Base-by-base conservation (phyloP, 148 eudicot genomes). In the Nepenthes gracilis region DNA sequence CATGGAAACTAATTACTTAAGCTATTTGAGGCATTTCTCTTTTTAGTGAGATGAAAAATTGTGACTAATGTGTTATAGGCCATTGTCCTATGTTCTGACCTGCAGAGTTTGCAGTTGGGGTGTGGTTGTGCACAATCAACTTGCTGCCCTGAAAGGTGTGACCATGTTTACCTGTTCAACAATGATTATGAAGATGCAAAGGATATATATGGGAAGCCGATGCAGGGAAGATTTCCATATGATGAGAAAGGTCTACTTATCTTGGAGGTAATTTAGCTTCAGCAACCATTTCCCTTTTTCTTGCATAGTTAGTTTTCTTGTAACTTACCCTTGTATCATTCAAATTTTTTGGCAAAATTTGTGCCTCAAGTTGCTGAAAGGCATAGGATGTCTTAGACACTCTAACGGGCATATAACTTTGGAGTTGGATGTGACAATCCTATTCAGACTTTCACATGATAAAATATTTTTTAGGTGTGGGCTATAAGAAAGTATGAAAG, bases 131-230 rank as follows among this genome's bases (percentile, higher is more conserved):
- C 76, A 35, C 71, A 73, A 70, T 75, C 89, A 74, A 58, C 72
- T 13, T 93, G 99, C 78, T 79, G 82, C 64, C 75, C 99, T 45
- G 81, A 57, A 67, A 75, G 75, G 32, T 93, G 99, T 58, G 95
- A 89, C 76, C 99, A 93, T 72, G 95, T 93, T 11, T 89, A 93
- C 77, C 91, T 93, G 63, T 93, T 89, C 75, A 82, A 93, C 75
- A 84, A 70, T 77, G 99, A 93, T 55, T 78, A 76, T 66, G 92
- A 86, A 74, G 82, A 84, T 76, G 92, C 95, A 32, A 88, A 88
- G 65, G 97, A 93, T 76, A 75, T 84, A 51, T 49, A 72, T 62
- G 99, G 99, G 45, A 78, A 78, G 48, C 77, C 86, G 12, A 81
- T 89, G 95, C 83, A 64, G 12, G 92, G 86, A 60, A 82, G 95